phyloP scores from a whole-genome alignment of 140 eudicot genomes.

The Senecio squalidus region DNA sequence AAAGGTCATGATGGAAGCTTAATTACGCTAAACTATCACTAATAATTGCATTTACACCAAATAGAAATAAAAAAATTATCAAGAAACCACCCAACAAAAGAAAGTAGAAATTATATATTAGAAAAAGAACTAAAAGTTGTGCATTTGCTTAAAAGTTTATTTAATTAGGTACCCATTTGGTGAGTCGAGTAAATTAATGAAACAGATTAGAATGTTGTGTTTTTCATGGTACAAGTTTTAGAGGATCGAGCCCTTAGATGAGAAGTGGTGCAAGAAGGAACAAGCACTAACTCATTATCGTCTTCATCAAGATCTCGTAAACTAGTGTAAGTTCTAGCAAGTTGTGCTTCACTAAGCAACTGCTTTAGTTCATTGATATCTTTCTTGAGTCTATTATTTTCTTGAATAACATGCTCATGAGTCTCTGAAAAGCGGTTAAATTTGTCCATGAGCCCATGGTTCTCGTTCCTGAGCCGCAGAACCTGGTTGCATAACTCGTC shows the following conservation, averaged over 20 bases:
- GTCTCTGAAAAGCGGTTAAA: slow-evolving; percentile 47
- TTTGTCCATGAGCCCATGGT: slow-evolving; percentile 65
- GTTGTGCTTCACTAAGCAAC: slow-evolving; percentile 61
- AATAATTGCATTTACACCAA: slow-evolving; percentile 22
- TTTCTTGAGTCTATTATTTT: slow-evolving; percentile 64
- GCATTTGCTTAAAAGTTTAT: slow-evolving; percentile 19
- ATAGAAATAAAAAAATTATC: slow-evolving; percentile 8
- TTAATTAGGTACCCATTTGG: slow-evolving; percentile 13
- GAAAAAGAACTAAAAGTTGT: not conserved
- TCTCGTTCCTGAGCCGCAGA: slow-evolving; percentile 66
- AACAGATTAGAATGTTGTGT: slow-evolving; percentile 22
- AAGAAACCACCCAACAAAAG: slow-evolving; percentile 11
- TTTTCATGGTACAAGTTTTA: slow-evolving; percentile 13
- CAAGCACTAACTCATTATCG: slow-evolving; percentile 26
- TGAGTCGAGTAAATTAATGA: slow-evolving; percentile 22
- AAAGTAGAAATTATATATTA: too few species aligned
- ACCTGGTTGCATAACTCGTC: slow-evolving; percentile 83
- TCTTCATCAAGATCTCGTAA: slow-evolving; percentile 53
- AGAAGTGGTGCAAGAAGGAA: slow-evolving; percentile 32
- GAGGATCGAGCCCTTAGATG: slow-evolving; percentile 30
- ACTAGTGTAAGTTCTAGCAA: slow-evolving; percentile 45
- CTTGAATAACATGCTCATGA: slow-evolving; percentile 53
- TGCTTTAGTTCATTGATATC: slow-evolving; percentile 53
- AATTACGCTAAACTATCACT: slow-evolving; percentile 17
- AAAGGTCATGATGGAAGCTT: slow-evolving; percentile 29